Base-by-base conservation (phyloP, 192 early-diverging fungal genomes). In the Coemansia sp. region DNA sequence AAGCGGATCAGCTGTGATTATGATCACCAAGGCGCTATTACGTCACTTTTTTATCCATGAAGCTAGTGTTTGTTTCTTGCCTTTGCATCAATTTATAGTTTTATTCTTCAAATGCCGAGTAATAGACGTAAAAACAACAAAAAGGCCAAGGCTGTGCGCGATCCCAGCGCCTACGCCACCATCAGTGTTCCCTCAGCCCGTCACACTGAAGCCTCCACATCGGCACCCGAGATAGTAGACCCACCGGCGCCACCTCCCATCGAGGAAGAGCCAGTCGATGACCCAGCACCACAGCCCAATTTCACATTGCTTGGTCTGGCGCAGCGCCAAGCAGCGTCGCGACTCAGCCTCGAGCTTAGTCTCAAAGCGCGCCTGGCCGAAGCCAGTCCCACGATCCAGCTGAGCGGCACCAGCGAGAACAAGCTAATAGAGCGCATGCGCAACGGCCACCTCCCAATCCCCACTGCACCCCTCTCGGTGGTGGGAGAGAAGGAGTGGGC, bases 401-500 rank as follows among this genome's bases (percentile, higher is more conserved):
- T 75, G 7, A 50, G 36, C 20, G 21, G 20, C 5, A 3, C 6
- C 3, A 65, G 66, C 39, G 73, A 75, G 37, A 67, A 75, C 31
- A 39, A 65, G 8, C 20, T 75, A 5, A 26, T 75, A 3, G 63
- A 62, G 7, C 26, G 53, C 14, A 59, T 75, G n/a, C 53, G 73
- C 23, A 37, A 11, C 24, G 43, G 58, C 18, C 4, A 46, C 18
- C 43, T 46, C 9, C 43, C 43, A 5, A 3, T 46, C 6, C 43
- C 43, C 43, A 6, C n/a, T 1, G 26, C 35, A 0, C 58, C 69
- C 0, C 14, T 18, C n/a, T 9, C 18, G 23, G 16, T 39, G 40
- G 13, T 68, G 14, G 34, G 40, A 2, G 51, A 56, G 14, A 37
- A 34, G 34, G 62, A 75, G 26, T 75, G 73, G 73, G 62, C 66